Conservation (phyloP, 2,329 filamentous ascomycete species). For the Fusarium begoniae region DNA sequence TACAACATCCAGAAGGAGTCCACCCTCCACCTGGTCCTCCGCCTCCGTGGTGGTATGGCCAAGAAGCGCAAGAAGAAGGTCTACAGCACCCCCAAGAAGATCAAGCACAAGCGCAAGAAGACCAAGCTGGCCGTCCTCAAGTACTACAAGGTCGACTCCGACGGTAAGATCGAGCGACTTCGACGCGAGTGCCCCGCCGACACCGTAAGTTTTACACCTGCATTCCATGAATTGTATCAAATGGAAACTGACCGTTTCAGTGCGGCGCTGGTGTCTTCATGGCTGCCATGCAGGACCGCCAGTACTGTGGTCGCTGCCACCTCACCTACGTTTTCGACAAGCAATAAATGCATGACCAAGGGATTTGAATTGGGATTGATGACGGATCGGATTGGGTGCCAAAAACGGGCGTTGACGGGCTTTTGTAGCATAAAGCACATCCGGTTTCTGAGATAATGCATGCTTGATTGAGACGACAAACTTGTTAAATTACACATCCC, state of each 20-base stretch:
- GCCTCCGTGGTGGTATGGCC: slow-evolving; percentile 90
- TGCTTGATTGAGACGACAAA: slow-evolving; percentile 48
- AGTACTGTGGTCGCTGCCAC: slow-evolving; percentile 88
- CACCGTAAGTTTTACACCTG: slow-evolving; percentile 67
- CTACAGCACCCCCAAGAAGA: slow-evolving; percentile 99
- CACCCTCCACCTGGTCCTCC: slow-evolving; percentile 96
- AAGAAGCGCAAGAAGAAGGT: slow-evolving; percentile 99
- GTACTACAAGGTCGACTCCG: slow-evolving; percentile 99
- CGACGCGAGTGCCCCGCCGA: slow-evolving; percentile 96
- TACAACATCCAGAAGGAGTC: slow-evolving; percentile 99
- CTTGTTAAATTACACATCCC: slow-evolving; percentile 17
- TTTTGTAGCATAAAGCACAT: slow-evolving; percentile 55
- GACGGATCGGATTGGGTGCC: slow-evolving; percentile 46
- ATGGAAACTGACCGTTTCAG: slow-evolving; percentile 57
- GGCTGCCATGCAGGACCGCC: slow-evolving; percentile 99
- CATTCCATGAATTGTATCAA: rapidly evolving
- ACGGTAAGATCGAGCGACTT: slow-evolving; percentile 99
- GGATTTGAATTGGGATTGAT: slow-evolving; percentile 44
- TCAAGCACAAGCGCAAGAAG: slow-evolving; percentile 99
- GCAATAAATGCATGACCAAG: slow-evolving; percentile 57
- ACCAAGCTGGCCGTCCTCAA: slow-evolving; percentile 99
- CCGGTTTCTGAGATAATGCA: slow-evolving; percentile 52
- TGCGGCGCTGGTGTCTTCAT: slow-evolving; percentile 99
- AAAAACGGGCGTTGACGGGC: slow-evolving; percentile 52
- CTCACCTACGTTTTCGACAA: slow-evolving; percentile 79